A percentile compares a stretch with the other conserved stretches of the same genome.
Evolutionary conservation across 1,284 basidiomycete genomes (phyloP).

Genomic region (Ceratobasidium sp.): DNA sequence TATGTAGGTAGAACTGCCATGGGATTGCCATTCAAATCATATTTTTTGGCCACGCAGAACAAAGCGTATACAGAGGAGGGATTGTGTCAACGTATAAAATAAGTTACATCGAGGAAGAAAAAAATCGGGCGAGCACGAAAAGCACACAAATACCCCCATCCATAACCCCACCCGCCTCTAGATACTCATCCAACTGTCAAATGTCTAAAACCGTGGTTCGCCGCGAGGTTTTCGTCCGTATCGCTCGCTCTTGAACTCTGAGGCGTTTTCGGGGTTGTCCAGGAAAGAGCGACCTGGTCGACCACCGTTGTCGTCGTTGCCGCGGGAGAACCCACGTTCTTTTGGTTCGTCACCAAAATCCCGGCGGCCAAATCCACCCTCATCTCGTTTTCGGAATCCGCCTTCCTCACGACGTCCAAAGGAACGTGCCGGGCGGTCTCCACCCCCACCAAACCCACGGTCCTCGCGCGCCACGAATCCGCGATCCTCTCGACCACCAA

Average conservation of each 20-base stretch:
- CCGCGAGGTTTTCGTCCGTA: constrained; percentile 12
- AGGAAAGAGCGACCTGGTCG: constrained; percentile 2
- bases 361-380: constrained; percentile 87
- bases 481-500: constrained; percentile 9
- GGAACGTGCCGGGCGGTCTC: constrained; percentile 47
- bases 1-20: no score
- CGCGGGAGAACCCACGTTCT: background rate
- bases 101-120: constrained; percentile 16
- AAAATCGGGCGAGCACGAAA: background rate
- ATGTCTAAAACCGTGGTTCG: constrained; percentile 6
- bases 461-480: background rate
- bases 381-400: constrained; percentile 88
- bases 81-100: constrained; percentile 32
- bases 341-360: constrained; percentile 67
- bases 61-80: constrained; percentile 37
- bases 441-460: background rate
- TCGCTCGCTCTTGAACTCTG: constrained; percentile 9
- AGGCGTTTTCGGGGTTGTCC: constrained; percentile 28
- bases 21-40: no score
- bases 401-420: constrained; percentile 88
- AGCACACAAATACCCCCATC: background rate
- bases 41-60: background rate
- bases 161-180: background rate
- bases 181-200: background rate
- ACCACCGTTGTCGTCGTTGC: background rate